Conservation (phyloP, 257 asterid species). For the Solanum medicagineum region DNA sequence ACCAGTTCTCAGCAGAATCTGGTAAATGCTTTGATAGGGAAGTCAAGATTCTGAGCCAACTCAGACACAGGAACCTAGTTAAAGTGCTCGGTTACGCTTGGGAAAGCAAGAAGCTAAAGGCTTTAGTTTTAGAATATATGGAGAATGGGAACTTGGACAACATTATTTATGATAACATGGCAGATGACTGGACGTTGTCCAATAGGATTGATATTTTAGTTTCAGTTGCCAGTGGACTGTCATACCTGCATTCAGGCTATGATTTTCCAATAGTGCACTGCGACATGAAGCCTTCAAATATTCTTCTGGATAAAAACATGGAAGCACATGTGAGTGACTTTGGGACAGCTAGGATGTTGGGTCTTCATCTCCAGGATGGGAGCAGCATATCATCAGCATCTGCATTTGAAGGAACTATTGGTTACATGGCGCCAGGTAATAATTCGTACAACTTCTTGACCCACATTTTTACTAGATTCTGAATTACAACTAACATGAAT, state of each 20-base stretch:
- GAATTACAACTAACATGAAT: background rate
- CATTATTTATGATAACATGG: conserved; percentile 21
- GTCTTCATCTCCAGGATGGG: conserved; percentile 43
- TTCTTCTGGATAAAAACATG: conserved; percentile 43
- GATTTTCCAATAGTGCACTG: conserved; percentile 78
- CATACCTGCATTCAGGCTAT: conserved; percentile 64
- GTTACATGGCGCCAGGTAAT: conserved; percentile 87
- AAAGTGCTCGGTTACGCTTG: conserved; percentile 73
- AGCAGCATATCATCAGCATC: conserved; percentile 34
- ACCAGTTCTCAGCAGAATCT: conserved; percentile 42
- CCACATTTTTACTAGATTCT: background rate
- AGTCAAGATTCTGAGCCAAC: conserved; percentile 39
- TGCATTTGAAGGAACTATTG: conserved; percentile 79
- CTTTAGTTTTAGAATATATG: conserved; percentile 64
- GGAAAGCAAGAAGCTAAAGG: conserved; percentile 61
- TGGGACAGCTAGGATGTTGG: conserved; percentile 76
- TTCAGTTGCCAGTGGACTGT: conserved; percentile 47
- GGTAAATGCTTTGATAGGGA: conserved; percentile 65
- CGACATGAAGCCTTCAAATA: conserved; percentile 81
- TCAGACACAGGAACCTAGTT: conserved; percentile 68
- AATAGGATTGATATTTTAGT: conserved; percentile 42
- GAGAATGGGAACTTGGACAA: conserved; percentile 70
- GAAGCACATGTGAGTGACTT: conserved; percentile 77
- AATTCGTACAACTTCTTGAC: background rate
- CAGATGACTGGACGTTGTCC: conserved; percentile 21